Percentiles rank a stretch among this genome's conserved stretches.
Evolutionary conservation across 2,329 filamentous ascomycete species (phyloP).

Genomic region (Ophiostoma australiae): DNA sequence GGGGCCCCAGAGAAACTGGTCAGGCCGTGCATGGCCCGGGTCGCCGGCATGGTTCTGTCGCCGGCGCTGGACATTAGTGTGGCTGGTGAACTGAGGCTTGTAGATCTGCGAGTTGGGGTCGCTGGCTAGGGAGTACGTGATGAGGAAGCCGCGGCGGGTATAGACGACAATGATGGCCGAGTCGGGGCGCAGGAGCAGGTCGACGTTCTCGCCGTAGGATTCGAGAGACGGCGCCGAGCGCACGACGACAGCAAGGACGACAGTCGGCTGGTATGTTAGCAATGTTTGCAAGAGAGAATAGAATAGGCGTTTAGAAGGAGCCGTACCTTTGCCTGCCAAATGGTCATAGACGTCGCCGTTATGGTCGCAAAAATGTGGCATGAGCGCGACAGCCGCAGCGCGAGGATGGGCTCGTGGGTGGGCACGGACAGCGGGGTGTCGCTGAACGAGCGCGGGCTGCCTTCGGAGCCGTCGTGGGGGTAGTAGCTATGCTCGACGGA

Average conservation of each 20-base stretch:
- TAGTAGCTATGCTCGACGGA: slow-evolving; percentile 53
- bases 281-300: slow-evolving; percentile 36
- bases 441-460: slow-evolving; percentile 27
- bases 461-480: slow-evolving; percentile 33
- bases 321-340: slow-evolving; percentile 91
- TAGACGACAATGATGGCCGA: slow-evolving; percentile 88
- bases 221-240: slow-evolving; percentile 74
- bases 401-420: slow-evolving; percentile 61
- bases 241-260: slow-evolving; percentile 77
- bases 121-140: slow-evolving; percentile 87
- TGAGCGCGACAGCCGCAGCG: slow-evolving; percentile 69
- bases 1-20: slow-evolving; percentile 64
- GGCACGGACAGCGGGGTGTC: slow-evolving; percentile 35
- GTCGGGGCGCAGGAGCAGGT: slow-evolving; percentile 82
- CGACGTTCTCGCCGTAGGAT: slow-evolving; percentile 79
- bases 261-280: slow-evolving; percentile 57
- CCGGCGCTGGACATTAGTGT: slow-evolving; percentile 57
- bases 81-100: slow-evolving; percentile 70
- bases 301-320: too few relatives aligned
- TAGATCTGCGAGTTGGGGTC: slow-evolving; percentile 81
- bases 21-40: slow-evolving; percentile 50
- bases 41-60: slow-evolving; percentile 58
- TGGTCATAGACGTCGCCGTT: slow-evolving; percentile 75
- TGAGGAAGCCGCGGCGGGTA: slow-evolving; percentile 78
- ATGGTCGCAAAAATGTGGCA: slow-evolving; percentile 84